phyloP scores from a whole-genome alignment of 768 basidiomycete genomes.

The Leccinum imitatum region DNA sequence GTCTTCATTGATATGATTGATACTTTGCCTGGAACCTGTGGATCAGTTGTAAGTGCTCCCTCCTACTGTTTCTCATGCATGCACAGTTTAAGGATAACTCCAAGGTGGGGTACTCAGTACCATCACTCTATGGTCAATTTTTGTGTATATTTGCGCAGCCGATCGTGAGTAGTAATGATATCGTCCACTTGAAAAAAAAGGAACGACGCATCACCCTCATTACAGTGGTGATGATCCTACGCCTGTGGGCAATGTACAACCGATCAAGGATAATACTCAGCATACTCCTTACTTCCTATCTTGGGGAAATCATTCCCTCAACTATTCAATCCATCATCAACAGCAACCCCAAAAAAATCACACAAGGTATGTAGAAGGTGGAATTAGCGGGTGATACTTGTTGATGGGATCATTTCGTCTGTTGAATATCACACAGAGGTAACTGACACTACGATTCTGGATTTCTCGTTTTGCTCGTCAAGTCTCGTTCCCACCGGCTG shows the following conservation, averaged over 20 bases:
- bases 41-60: background rate
- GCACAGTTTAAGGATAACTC: background rate
- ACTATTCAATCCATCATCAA: background rate
- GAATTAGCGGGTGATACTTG: background rate
- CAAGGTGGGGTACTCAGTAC: background rate
- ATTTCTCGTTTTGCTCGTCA: background rate
- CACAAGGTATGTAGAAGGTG: background rate
- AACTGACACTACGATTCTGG: background rate
- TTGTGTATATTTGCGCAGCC: background rate
- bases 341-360: background rate
- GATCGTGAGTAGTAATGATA: background rate
- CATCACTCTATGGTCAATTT: background rate
- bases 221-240: background rate
- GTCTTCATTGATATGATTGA: no score
- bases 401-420: background rate
- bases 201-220: background rate
- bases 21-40: background rate
- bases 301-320: background rate
- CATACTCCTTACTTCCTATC: background rate
- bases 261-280: background rate
- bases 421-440: background rate
- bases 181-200: background rate
- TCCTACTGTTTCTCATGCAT: background rate
- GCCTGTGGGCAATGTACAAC: background rate
- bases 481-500: no score